phyloP scores from a whole-genome alignment of 2,329 filamentous ascomycete genomes.

The Apiospora koreana region DNA sequence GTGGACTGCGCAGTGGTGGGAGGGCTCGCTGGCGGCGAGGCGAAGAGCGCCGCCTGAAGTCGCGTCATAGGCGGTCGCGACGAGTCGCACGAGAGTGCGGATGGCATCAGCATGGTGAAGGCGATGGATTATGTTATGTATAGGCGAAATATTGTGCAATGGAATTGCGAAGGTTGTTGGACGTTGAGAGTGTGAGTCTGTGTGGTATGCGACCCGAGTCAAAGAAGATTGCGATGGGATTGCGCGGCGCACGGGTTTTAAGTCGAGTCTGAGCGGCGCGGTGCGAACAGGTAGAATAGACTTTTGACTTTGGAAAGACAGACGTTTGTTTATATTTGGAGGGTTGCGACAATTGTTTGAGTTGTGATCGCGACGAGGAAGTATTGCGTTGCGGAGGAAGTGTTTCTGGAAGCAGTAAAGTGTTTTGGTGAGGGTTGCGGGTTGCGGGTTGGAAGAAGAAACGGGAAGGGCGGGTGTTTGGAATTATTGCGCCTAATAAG shows the following conservation, averaged over 20 bases:
- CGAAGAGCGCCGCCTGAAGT: constrained; percentile 51
- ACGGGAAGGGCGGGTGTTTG: constrained; percentile 15
- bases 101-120: constrained; percentile 57
- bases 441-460: constrained; percentile 16
- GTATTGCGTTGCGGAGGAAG: background rate
- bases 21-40: constrained; percentile 61
- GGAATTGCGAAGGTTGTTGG: background rate
- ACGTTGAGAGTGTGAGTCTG: background rate
- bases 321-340: background rate
- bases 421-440: constrained; percentile 11
- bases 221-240: constrained; percentile 10
- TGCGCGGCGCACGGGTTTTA: constrained; percentile 10
- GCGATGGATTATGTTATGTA: background rate
- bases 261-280: constrained; percentile 7
- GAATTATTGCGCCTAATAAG: constrained; percentile 21
- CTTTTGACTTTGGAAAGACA: background rate
- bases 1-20: constrained; percentile 44
- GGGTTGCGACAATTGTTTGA: constrained; percentile 7
- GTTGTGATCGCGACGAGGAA: background rate
- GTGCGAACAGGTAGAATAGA: background rate
- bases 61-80: constrained; percentile 48
- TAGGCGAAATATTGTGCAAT: background rate
- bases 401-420: background rate
- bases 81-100: constrained; percentile 58
- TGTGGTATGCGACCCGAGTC: constrained; percentile 8